Conservation (phyloP, 352 stramenopile genomes). For the Blastocystis hominis region DNA sequence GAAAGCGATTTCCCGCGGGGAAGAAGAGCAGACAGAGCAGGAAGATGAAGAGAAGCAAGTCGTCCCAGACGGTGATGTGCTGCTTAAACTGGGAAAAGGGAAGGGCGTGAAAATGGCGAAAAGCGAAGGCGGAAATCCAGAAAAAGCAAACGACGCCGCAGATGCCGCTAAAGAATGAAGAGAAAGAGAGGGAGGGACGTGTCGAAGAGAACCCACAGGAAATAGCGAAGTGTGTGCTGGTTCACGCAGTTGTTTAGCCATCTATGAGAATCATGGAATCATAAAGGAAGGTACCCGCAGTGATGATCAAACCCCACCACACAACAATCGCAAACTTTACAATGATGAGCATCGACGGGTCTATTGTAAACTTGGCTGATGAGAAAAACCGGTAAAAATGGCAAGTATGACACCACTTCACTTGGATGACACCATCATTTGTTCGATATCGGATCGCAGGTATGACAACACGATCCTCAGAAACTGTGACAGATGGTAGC, state of each 20-base stretch:
- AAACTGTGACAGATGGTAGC: neutral
- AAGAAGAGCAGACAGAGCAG: neutral
- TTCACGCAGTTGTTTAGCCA: slow-evolving; percentile 20
- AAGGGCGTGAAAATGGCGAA: neutral
- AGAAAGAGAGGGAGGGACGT: neutral
- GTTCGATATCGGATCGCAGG: slow-evolving; percentile 5
- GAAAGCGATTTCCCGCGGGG: neutral
- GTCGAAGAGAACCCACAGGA: slow-evolving; percentile 21
- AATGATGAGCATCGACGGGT: neutral
- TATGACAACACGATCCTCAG: neutral
- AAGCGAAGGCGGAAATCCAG: neutral
- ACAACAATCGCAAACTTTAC: neutral
- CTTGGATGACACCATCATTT: neutral
- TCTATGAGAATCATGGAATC: neutral
- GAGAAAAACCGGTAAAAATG: slow-evolving; percentile 9
- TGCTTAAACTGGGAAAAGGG: neutral
- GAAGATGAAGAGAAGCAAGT: neutral
- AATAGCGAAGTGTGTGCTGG: neutral
- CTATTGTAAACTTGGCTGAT: neutral
- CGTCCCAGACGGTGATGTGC: neutral
- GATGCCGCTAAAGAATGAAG: neutral
- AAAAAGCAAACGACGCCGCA: neutral
- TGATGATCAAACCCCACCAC: slow-evolving; percentile 40
- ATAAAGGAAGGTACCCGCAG: neutral
- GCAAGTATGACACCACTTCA: slow-evolving; percentile 6